Evolutionary conservation across 192 early-diverging fungal species (phyloP).

Genomic region (Chytriomyces confervae): DNA sequence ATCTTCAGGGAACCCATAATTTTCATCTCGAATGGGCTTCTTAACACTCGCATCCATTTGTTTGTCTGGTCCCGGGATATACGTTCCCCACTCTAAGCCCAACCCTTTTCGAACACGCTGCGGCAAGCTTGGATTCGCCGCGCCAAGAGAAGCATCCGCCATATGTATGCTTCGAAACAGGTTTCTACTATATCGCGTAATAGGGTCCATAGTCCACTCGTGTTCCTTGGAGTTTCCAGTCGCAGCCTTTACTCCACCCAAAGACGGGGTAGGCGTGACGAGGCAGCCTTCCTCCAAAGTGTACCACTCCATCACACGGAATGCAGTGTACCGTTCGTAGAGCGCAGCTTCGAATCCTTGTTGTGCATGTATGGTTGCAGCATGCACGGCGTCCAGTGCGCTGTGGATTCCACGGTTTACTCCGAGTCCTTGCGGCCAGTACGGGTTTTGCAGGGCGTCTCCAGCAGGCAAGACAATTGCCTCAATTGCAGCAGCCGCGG

Average conservation of each 20-base stretch:
- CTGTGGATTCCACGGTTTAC: conserved; percentile 56
- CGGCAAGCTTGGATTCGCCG: neutral
- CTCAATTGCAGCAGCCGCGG: neutral
- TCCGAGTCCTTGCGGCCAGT: conserved; percentile 57
- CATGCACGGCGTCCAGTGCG: conserved; percentile 45
- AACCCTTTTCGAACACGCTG: neutral
- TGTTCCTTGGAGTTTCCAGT: neutral
- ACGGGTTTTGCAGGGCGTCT: conserved; percentile 53
- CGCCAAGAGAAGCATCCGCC: neutral
- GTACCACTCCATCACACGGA: conserved; percentile 29
- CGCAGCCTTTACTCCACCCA: neutral
- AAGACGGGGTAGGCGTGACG: neutral
- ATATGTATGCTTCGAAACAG: conserved; percentile 17
- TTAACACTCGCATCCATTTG: neutral
- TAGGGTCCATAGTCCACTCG: conserved; percentile 28
- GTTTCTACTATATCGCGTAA: conserved; percentile 7
- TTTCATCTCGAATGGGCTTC: too few species aligned
- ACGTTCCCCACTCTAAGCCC: conserved; percentile 11
- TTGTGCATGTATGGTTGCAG: conserved; percentile 20
- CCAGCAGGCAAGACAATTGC: conserved; percentile 45
- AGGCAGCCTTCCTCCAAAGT: conserved; percentile 16
- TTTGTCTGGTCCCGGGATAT: neutral
- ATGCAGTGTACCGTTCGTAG: conserved; percentile 19
- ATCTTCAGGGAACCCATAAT: too few species aligned
- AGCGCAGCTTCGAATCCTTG: conserved; percentile 2